Percentiles rank a stretch among this genome's conserved stretches.
phyloP scores from a whole-genome alignment of 495 filamentous ascomycete genomes.

The Aspergillus funiculosus region DNA sequence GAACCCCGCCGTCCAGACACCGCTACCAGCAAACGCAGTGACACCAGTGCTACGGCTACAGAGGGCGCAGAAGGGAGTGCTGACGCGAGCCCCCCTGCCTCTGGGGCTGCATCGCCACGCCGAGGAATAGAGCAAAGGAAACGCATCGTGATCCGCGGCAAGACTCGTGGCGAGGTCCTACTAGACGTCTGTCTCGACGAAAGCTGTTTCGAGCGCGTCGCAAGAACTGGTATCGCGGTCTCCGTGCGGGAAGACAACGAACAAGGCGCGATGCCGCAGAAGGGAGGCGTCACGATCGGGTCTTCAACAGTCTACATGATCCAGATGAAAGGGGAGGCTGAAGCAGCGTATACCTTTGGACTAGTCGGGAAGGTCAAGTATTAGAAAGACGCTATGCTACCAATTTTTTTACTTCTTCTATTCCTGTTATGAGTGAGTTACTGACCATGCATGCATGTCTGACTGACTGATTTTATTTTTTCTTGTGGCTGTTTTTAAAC shows the following conservation, averaged over 20 bases:
- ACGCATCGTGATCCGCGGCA: slow-evolving; percentile 68
- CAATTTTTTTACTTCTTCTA: neutral
- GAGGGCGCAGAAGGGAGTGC: slow-evolving; percentile 15
- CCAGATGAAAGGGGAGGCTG: slow-evolving; percentile 62
- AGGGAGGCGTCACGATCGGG: slow-evolving; percentile 64
- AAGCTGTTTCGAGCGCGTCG: slow-evolving; percentile 77
- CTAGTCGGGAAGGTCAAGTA: slow-evolving; percentile 56
- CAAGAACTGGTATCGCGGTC: slow-evolving; percentile 75
- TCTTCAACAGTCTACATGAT: slow-evolving; percentile 77
- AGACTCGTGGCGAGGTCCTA: slow-evolving; percentile 60
- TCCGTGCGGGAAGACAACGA: slow-evolving; percentile 79
- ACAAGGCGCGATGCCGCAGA: slow-evolving; percentile 59
- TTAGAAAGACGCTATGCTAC: slow-evolving; percentile 21
- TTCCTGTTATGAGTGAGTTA: neutral
- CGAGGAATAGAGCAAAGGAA: slow-evolving; percentile 55
- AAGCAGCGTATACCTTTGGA: slow-evolving; percentile 56
- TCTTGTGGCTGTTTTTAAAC: slow-evolving; percentile 5
- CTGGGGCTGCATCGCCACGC: slow-evolving; percentile 35
- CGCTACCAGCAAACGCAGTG: slow-evolving; percentile 27
- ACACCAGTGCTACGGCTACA: slow-evolving; percentile 13
- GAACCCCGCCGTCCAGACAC: slow-evolving; percentile 41
- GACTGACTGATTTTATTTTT: neutral
- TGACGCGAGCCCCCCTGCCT: slow-evolving; percentile 24
- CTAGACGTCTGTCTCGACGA: slow-evolving; percentile 81
- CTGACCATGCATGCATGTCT: no score